Conservation (phyloP, 177 flowering plant genomes). For the Vitis hybrid region DNA sequence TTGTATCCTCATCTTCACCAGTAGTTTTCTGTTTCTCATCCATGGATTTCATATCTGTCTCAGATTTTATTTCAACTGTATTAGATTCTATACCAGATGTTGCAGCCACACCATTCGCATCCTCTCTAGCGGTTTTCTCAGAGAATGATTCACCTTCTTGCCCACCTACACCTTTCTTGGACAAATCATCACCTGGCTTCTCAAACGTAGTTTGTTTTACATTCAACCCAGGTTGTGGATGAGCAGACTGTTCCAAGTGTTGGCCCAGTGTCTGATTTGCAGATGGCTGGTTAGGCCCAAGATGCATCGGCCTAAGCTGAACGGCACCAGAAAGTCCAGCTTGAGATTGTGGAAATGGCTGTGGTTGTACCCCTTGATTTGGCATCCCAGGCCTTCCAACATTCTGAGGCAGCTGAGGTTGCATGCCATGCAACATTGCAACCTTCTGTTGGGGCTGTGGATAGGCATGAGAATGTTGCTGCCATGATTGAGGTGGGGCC, state of each 20-base stretch:
- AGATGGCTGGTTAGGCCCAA: slow-evolving; percentile 29
- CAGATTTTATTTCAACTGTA: slow-evolving; percentile 29
- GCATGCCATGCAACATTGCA: slow-evolving; percentile 33
- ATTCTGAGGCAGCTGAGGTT: slow-evolving; percentile 41
- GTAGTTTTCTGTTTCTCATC: slow-evolving; percentile 23
- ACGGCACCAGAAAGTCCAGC: slow-evolving; percentile 26
- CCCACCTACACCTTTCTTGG: slow-evolving; percentile 18
- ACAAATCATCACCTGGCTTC: slow-evolving; percentile 16
- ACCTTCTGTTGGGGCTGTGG: slow-evolving; percentile 41
- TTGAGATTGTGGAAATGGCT: slow-evolving; percentile 31
- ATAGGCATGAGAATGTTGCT: slow-evolving; percentile 35
- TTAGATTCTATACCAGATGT: slow-evolving; percentile 19
- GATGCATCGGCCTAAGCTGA: slow-evolving; percentile 39
- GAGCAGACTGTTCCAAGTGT: slow-evolving; percentile 23
- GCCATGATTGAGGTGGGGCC: slow-evolving; percentile 35
- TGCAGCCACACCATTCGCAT: slow-evolving; percentile 11
- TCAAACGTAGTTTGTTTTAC: slow-evolving; percentile 15
- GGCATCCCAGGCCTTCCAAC: slow-evolving; percentile 42
- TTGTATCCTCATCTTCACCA: slow-evolving; percentile 19
- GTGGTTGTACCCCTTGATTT: slow-evolving; percentile 43
- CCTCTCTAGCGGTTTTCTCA: slow-evolving; percentile 18
- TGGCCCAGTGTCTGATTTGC: slow-evolving; percentile 23
- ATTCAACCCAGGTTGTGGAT: slow-evolving; percentile 23
- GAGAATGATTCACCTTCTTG: slow-evolving; percentile 12
- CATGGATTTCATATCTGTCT: slow-evolving; percentile 18